Percentiles rank a stretch among this genome's conserved stretches.
Conservation (phyloP, 2,329 filamentous ascomycete species). For the Sporothrix pallida region DNA sequence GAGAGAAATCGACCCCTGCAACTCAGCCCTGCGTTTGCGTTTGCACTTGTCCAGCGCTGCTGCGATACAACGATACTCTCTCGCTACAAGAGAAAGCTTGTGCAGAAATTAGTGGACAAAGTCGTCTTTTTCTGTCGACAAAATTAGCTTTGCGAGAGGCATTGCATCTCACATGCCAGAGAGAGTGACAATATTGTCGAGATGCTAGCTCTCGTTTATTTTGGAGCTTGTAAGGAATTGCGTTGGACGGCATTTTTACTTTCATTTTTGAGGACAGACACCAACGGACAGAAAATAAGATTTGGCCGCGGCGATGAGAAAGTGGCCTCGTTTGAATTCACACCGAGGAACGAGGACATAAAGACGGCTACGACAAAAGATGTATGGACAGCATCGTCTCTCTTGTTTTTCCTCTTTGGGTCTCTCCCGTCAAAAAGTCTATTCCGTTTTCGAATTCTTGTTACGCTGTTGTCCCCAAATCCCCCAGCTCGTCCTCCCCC, state of each 20-base stretch:
- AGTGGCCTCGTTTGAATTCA: not conserved
- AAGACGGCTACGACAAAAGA: not conserved
- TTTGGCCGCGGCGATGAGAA: conserved; percentile 5
- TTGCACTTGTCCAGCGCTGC: no score
- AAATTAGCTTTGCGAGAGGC: not conserved
- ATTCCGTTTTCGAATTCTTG: not conserved
- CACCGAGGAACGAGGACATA: not conserved
- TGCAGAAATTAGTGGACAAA: not conserved
- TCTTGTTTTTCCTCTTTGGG: not conserved
- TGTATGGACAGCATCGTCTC: not conserved
- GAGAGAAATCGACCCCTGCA: not conserved
- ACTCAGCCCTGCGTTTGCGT: conserved; percentile 20
- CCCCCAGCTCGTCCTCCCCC: not conserved
- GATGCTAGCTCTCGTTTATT: no score
- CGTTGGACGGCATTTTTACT: no score
- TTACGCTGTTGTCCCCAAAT: not conserved
- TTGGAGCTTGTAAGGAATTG: no score
- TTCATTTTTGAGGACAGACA: no score
- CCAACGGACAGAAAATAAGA: not conserved
- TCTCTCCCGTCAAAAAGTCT: not conserved
- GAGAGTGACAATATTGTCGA: not conserved
- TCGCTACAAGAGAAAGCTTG: not conserved
- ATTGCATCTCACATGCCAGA: conserved; percentile 19
- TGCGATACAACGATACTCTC: not conserved
- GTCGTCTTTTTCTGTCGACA: not conserved